phyloP scores from a whole-genome alignment of 1,284 basidiomycete species.

The Microbotryum violaceum region DNA sequence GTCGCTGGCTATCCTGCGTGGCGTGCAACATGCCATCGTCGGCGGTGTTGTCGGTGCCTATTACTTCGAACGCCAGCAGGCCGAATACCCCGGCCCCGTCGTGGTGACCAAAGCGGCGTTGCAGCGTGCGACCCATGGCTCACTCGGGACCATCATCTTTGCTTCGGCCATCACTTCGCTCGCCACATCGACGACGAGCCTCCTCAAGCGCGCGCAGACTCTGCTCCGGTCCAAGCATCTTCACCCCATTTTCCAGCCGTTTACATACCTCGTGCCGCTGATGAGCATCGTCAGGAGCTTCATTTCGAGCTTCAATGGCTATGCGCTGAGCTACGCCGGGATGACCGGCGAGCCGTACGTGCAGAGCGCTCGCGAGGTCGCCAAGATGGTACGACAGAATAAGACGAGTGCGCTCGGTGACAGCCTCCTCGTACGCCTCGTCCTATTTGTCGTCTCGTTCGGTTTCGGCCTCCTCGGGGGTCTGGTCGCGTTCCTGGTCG shows the following conservation, averaged over 20 bases:
- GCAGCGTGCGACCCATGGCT: slow-evolving; percentile 68
- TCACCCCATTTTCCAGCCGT: slow-evolving; percentile 1
- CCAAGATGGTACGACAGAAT: slow-evolving; percentile 19
- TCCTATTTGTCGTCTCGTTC: slow-evolving; percentile 63
- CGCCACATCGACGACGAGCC: slow-evolving; percentile 11
- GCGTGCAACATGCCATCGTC: slow-evolving; percentile 66
- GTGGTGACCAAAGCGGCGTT: slow-evolving; percentile 9
- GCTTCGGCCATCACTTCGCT: slow-evolving; percentile 20
- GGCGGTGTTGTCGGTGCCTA: slow-evolving; percentile 74
- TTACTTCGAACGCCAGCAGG: slow-evolving; percentile 74
- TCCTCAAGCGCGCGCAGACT: background rate
- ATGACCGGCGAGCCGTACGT: slow-evolving; percentile 21
- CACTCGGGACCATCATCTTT: slow-evolving; percentile 59
- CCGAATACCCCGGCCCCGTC: background rate
- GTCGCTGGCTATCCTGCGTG: slow-evolving; percentile 81
- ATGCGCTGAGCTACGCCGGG: slow-evolving; percentile 15
- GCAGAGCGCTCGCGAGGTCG: slow-evolving; percentile 7
- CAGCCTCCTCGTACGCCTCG: slow-evolving; percentile 49
- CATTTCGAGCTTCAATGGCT: slow-evolving; percentile 20
- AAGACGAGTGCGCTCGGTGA: slow-evolving; percentile 27
- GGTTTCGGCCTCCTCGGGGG: slow-evolving; percentile 56
- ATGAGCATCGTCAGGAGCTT: slow-evolving; percentile 7
- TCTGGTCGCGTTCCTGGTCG: slow-evolving; percentile 38
- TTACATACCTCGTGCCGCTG: slow-evolving; percentile 12
- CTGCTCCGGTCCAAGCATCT: slow-evolving; percentile 1